Conservation (phyloP, 1,284 basidiomycete genomes). For the Cystobasidium sp. region DNA sequence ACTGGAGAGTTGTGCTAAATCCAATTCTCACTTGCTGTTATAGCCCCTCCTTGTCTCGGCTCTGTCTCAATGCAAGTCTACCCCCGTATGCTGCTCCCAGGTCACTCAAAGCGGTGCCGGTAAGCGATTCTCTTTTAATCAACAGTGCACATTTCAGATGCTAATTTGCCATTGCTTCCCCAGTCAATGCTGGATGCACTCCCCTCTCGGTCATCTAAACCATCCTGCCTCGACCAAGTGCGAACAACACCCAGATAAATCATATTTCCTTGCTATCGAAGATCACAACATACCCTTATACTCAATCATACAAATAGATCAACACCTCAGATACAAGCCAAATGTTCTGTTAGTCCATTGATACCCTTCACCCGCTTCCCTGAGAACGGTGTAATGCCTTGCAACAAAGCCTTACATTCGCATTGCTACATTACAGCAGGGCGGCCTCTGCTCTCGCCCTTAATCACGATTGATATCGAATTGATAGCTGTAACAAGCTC, state of each 20-base stretch:
- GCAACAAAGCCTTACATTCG: background rate
- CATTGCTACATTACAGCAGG: background rate
- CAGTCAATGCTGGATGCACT: constrained; percentile 41
- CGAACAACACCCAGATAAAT: background rate
- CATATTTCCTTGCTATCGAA: background rate
- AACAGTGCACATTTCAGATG: background rate
- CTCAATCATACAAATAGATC: background rate
- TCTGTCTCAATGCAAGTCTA: constrained; percentile 32
- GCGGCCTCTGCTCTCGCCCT: too few relatives aligned
- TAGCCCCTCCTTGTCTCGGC: constrained; percentile 13
- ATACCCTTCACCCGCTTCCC: background rate
- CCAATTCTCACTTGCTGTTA: background rate
- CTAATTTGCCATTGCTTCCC: background rate
- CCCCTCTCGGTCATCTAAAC: constrained; percentile 28
- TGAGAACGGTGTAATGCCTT: constrained; percentile 6
- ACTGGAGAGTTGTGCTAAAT: background rate
- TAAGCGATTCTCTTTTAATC: background rate
- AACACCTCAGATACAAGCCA: background rate
- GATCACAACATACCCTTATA: background rate
- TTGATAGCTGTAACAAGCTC: background rate
- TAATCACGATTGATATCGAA: background rate
- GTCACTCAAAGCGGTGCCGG: constrained; percentile 35
- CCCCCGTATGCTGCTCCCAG: constrained; percentile 37
- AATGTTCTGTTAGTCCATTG: background rate
- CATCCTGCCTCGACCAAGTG: background rate